These are phyloP conservation scores for Geosmithia flava DNA, from an alignment of 2,329 filamentous ascomycete genomes.

Conservation along the genomic window DNA sequence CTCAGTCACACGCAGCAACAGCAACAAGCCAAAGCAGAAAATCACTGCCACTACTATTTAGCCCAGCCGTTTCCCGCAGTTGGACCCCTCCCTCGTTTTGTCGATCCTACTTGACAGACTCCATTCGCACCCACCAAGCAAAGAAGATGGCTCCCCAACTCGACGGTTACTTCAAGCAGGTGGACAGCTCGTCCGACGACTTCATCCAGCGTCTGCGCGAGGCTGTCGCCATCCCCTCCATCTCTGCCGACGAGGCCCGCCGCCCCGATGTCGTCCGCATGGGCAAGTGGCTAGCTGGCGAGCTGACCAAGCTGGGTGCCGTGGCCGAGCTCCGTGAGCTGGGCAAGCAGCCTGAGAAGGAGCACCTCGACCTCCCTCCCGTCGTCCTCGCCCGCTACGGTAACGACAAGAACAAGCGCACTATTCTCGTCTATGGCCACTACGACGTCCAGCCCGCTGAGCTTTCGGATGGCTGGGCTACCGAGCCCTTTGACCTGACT, in stretches of 20 bases:
- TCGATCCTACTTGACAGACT: conserved; percentile 38
- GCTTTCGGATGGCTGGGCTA: conserved; percentile 89
- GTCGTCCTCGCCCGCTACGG: conserved; percentile 89
- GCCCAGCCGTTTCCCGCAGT: conserved; percentile 8
- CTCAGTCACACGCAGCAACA: neutral
- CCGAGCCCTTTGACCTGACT: conserved; percentile 81
- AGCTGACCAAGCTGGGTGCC: conserved; percentile 76
- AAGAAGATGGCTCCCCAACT: conserved; percentile 82
- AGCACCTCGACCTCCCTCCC: conserved; percentile 82
- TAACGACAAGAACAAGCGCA: conserved; percentile 82
- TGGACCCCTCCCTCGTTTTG: conserved; percentile 6
- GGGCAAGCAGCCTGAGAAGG: conserved; percentile 84
- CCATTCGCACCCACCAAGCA: conserved; percentile 45
- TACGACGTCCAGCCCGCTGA: conserved; percentile 97
- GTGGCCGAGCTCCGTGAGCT: conserved; percentile 76
- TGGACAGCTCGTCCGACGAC: conserved; percentile 63
- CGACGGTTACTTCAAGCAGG: conserved; percentile 86
- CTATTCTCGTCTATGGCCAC: conserved; percentile 93
- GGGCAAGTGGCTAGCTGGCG: conserved; percentile 77
- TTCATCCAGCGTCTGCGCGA: conserved; percentile 86
- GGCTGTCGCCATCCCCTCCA: conserved; percentile 91
- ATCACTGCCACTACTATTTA: conserved; percentile 2
- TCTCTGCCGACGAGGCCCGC: conserved; percentile 83
- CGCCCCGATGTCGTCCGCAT: conserved; percentile 91
- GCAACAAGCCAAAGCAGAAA: neutral